Evolutionary conservation across 2,329 filamentous ascomycete genomes (phyloP).

Genomic region (Zymoseptoria tritici): DNA sequence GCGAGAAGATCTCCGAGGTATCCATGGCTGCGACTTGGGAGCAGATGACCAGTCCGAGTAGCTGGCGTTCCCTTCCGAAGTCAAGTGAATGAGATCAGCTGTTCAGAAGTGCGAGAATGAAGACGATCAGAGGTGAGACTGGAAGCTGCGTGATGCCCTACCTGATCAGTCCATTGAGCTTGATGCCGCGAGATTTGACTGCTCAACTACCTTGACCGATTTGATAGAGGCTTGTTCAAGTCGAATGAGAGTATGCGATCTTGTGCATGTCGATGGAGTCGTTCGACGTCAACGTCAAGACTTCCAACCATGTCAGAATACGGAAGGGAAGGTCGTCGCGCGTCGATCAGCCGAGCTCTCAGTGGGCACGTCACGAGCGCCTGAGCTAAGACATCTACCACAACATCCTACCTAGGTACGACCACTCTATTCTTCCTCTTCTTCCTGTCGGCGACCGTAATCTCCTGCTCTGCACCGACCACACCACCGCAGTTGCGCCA

Average conservation of each 20-base stretch:
- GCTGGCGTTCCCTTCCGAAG: neutral
- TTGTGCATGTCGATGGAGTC: neutral
- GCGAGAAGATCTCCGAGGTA: conserved; percentile 5
- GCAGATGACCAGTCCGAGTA: neutral
- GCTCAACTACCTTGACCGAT: neutral
- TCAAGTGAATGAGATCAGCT: neutral
- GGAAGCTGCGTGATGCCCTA: neutral
- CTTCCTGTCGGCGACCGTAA: neutral
- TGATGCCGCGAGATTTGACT: neutral
- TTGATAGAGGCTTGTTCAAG: neutral
- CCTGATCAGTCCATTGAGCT: neutral
- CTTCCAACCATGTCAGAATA: neutral
- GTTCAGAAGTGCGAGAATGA: neutral
- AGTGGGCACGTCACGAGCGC: neutral
- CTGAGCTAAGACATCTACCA: neutral
- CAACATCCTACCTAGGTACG: neutral
- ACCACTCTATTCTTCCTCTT: neutral
- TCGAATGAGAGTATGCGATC: neutral
- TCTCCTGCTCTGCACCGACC: neutral
- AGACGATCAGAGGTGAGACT: neutral
- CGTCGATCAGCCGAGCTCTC: neutral
- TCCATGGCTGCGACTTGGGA: conserved; percentile 7
- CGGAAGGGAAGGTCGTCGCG: neutral
- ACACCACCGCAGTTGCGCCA: conserved; percentile 4
- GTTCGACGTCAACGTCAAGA: neutral